Evolutionary conservation across 495 filamentous ascomycete species (phyloP).

Genomic region (Lentithecium fluviatile): DNA sequence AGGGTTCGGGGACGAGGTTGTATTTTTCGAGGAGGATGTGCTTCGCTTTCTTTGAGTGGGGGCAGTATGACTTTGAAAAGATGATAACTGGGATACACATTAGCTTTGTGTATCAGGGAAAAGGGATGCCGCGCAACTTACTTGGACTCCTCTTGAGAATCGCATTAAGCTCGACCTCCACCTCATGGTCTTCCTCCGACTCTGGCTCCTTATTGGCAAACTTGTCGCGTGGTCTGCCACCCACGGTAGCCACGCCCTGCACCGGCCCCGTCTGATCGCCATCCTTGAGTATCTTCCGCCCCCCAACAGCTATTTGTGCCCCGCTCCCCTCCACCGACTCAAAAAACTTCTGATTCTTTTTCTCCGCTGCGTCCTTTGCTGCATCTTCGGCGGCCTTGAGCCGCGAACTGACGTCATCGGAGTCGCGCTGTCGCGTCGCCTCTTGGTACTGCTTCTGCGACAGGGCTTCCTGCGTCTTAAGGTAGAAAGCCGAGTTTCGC

Average conservation of each 20-base stretch:
- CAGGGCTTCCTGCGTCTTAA: slow-evolving; percentile 54
- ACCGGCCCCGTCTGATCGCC: slow-evolving; percentile 46
- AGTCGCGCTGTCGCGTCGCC: slow-evolving; percentile 28
- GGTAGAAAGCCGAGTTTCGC: slow-evolving; percentile 53
- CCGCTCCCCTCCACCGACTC: slow-evolving; percentile 20
- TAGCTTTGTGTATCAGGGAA: slow-evolving; percentile 8
- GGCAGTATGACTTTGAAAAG: slow-evolving; percentile 93
- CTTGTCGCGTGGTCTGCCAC: slow-evolving; percentile 32
- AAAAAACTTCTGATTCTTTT: slow-evolving; percentile 53
- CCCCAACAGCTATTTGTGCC: slow-evolving; percentile 58
- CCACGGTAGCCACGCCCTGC: slow-evolving; percentile 38
- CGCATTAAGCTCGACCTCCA: slow-evolving; percentile 63
- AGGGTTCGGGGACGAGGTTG: slow-evolving; percentile 74
- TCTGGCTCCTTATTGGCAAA: slow-evolving; percentile 47
- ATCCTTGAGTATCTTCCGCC: slow-evolving; percentile 54
- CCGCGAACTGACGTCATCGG: slow-evolving; percentile 41
- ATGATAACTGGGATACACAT: slow-evolving; percentile 66
- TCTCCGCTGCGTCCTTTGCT: slow-evolving; percentile 48
- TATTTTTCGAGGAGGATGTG: slow-evolving; percentile 77
- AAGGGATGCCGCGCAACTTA: slow-evolving; percentile 47
- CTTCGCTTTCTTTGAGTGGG: slow-evolving; percentile 79
- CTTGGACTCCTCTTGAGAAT: slow-evolving; percentile 81
- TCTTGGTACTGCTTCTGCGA: slow-evolving; percentile 43
- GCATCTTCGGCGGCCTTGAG: slow-evolving; percentile 42
- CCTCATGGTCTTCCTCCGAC: slow-evolving; percentile 56